Evolutionary conservation across 2,329 filamentous ascomycete genomes (phyloP).

Genomic region (Penicillium sp.): DNA sequence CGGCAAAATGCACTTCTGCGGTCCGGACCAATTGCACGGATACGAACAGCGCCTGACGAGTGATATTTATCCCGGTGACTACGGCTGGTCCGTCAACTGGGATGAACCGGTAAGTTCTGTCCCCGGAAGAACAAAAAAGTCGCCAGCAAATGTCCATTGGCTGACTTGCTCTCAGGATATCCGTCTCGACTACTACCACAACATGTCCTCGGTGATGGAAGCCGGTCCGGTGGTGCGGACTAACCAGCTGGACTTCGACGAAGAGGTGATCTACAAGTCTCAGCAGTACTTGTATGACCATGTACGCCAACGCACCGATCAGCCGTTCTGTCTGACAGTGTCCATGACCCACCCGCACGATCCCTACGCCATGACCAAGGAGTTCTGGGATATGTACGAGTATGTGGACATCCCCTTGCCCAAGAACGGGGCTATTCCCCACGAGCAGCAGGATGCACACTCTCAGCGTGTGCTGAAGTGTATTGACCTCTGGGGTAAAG

Average conservation of each 20-base stretch:
- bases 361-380: constrained; percentile 87
- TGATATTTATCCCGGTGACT: constrained; percentile 92
- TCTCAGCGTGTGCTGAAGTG: constrained; percentile 83
- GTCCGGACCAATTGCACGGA: constrained; percentile 83
- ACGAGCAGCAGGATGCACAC: constrained; percentile 80
- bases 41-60: constrained; percentile 91
- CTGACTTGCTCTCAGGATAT: constrained; percentile 33
- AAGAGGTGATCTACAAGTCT: constrained; percentile 91
- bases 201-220: constrained; percentile 88
- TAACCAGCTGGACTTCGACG: constrained; percentile 94
- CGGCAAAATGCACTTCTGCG: constrained; percentile 97
- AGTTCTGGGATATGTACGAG: constrained; percentile 92
- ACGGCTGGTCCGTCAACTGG: constrained; percentile 95
- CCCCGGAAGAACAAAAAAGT: not conserved
- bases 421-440: constrained; percentile 66
- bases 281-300: constrained; percentile 89
- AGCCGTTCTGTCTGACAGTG: constrained; percentile 84
- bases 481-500: constrained; percentile 78
- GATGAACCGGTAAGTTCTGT: constrained; percentile 65
- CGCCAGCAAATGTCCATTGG: not conserved
- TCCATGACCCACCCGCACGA: constrained; percentile 94
- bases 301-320: constrained; percentile 71
- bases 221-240: constrained; percentile 84
- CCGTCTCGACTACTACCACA: constrained; percentile 92
- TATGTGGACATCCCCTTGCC: constrained; percentile 82